Evolutionary conservation across 2,329 filamentous ascomycete genomes (phyloP), one percentile per base, ranked within the genome.

Genomic region (Sordariomycetes sp.): DNA sequence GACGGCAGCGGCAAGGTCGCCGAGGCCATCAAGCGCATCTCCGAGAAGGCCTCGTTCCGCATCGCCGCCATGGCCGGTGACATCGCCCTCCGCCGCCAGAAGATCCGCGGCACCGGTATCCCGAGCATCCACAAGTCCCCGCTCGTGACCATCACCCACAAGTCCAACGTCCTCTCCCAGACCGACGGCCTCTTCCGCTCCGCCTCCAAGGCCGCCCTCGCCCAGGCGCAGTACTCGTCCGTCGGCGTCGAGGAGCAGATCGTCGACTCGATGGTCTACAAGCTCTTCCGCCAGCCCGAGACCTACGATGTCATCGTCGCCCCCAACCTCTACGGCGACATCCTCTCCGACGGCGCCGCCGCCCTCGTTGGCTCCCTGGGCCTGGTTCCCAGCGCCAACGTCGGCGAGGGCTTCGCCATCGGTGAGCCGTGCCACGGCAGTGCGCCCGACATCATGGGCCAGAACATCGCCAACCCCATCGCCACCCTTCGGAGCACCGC

Each of bases 231-330:
- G 64, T 97, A 89, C 76, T 73, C 65, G 61, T 74, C 72, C 55
- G 77, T 96, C 58, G 75, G 76, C 50, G 79, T 97, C 58, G 94
- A 97, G 74, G 94, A 97, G 80, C 94, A 99, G 78, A 99, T 99
- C 65, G 93, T 99, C 62, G 94, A 99, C 76, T 93, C 88, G 61
- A 99, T 99, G 94, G 91, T 97, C 60, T 97, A 97, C 84, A 97
- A 97, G 80, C 88, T 99, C 59, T 97, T 97, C 85, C 90, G 93
- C 62, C 90, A 97, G 75, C 94, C 94, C 51, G 82, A 87, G 68
- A 88, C 87, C 69, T 99, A 97, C 83, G 94, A 99, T 72, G 93
- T 97, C 64, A 96, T 99, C 65, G 94, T 99, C 53, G 94, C 93
- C 10, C 94, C 93, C 57, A 97, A 97, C 76, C 82, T 99, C 61